Percentiles rank a stretch among this genome's conserved stretches.
These are phyloP conservation scores for Boletus subcaerulescens DNA, from an alignment of 768 basidiomycete species.

Conservation along the genomic window DNA sequence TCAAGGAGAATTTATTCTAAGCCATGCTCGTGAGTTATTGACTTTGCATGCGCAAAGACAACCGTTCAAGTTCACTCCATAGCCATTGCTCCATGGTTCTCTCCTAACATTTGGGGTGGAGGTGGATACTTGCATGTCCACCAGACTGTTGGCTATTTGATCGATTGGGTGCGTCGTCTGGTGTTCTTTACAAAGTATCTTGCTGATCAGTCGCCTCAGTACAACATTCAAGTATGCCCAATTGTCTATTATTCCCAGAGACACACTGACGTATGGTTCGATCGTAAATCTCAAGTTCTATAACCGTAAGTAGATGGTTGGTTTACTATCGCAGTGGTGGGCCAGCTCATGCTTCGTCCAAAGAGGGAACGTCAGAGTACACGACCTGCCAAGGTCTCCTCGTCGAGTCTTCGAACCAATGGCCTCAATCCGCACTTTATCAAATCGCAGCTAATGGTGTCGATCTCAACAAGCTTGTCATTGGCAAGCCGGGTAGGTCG, in stretches of 20 bases:
- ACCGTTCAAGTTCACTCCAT: neutral
- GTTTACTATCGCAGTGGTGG: slow-evolving; percentile 24
- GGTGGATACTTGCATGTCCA: slow-evolving; percentile 42
- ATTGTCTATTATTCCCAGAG: too few relatives aligned
- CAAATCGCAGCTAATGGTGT: slow-evolving; percentile 46
- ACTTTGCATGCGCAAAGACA: neutral
- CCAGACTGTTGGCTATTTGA: slow-evolving; percentile 36
- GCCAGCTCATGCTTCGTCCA: neutral
- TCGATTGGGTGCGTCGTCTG: slow-evolving; percentile 39
- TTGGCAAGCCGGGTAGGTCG: slow-evolving; percentile 48
- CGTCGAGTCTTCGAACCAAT: slow-evolving; percentile 48
- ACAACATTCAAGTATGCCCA: slow-evolving; percentile 38
- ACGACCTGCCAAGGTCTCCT: slow-evolving; percentile 58
- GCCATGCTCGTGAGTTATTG: slow-evolving; percentile 31
- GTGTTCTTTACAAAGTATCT: neutral
- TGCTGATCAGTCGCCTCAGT: slow-evolving; percentile 22
- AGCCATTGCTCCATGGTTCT: slow-evolving; percentile 47
- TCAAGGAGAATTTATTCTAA: slow-evolving; percentile 30
- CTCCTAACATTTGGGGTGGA: slow-evolving; percentile 30
- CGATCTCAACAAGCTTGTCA: slow-evolving; percentile 46
- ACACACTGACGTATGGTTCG: neutral
- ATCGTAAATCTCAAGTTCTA: slow-evolving; percentile 12
- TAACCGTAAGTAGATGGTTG: slow-evolving; percentile 16
- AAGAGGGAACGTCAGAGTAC: slow-evolving; percentile 55
- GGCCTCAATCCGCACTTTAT: slow-evolving; percentile 56